Evolutionary conservation across 345 rosid species (phyloP).

Genomic region (Kernera saxatilis): DNA sequence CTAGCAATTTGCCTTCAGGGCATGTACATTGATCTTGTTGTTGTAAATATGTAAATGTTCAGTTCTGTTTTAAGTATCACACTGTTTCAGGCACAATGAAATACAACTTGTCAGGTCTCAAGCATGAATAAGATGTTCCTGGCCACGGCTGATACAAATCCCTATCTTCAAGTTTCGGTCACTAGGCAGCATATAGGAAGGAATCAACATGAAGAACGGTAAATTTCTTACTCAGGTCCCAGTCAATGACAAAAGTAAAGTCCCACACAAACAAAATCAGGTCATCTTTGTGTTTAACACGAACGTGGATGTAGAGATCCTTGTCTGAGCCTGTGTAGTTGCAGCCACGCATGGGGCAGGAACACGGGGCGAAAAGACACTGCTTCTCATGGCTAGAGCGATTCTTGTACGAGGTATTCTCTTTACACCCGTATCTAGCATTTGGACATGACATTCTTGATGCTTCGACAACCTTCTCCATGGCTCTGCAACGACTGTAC

Average conservation of each 20-base stretch:
- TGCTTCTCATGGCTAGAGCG: slow-evolving; percentile 35
- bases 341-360: slow-evolving; percentile 46
- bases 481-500: slow-evolving; percentile 40
- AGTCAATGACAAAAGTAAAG: neutral
- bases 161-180: neutral
- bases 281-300: slow-evolving; percentile 22
- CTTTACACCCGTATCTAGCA: slow-evolving; percentile 38
- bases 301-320: slow-evolving; percentile 33
- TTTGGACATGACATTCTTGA: slow-evolving; percentile 34
- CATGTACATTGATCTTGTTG: neutral
- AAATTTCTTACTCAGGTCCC: neutral
- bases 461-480: slow-evolving; percentile 44
- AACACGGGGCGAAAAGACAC: slow-evolving; percentile 32
- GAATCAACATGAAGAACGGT: neutral
- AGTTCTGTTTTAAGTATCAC: neutral
- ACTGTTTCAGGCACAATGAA: neutral
- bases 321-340: slow-evolving; percentile 32
- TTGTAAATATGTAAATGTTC: neutral
- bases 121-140: neutral
- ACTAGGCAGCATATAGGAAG: neutral
- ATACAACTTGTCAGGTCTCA: no score
- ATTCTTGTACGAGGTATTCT: slow-evolving; percentile 12
- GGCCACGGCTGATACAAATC: neutral
- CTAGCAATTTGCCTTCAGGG: neutral
- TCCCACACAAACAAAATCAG: neutral